A percentile compares a stretch with the other conserved stretches of the same genome.
Evolutionary conservation across 1,284 basidiomycete genomes (phyloP).

Genomic region (Heimioporus retisporus): DNA sequence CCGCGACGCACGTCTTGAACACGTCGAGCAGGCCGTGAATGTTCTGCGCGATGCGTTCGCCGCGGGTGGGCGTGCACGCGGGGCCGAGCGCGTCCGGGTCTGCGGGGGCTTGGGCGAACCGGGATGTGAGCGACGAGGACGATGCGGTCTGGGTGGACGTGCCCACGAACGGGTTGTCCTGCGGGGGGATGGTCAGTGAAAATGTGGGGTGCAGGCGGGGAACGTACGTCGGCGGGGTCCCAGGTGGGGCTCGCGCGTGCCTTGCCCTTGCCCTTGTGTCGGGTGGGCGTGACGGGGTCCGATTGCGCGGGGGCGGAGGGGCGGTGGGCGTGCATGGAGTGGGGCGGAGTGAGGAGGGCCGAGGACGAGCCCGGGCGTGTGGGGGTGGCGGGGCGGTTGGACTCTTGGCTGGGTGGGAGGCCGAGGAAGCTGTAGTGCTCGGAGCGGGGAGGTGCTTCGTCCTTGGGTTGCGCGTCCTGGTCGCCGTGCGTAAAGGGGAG

Average conservation of each 20-base stretch:
- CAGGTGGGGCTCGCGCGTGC: slow-evolving; percentile 14
- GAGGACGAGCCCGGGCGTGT: slow-evolving; percentile 7
- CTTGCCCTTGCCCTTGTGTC: slow-evolving; percentile 39
- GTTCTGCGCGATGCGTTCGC: slow-evolving; percentile 27
- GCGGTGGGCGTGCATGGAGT: slow-evolving; percentile 10
- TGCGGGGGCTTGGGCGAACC: not conserved
- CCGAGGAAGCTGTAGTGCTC: slow-evolving; percentile 34
- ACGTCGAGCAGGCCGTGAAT: slow-evolving; percentile 12
- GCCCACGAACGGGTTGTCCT: slow-evolving; percentile 29
- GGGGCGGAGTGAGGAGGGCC: slow-evolving; percentile 34
- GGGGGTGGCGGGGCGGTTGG: slow-evolving; percentile 23
- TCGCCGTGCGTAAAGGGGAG: slow-evolving; percentile 28
- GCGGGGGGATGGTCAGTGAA: not conserved
- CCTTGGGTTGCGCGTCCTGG: not conserved
- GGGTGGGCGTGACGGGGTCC: slow-evolving; percentile 29
- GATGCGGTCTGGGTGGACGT: not conserved
- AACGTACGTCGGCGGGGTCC: slow-evolving; percentile 4
- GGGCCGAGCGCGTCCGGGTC: not conserved
- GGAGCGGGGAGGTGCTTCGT: not conserved
- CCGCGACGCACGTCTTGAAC: not conserved
- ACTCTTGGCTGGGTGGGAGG: slow-evolving; percentile 24
- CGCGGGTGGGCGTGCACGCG: slow-evolving; percentile 14
- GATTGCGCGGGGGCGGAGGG: no score
- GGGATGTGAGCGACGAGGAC: not conserved
- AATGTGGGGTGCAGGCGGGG: no score